Percentiles rank a stretch among this genome's conserved stretches.
Conservation (phyloP, 768 basidiomycete genomes). For the Trichaptum fuscoviolaceum region DNA sequence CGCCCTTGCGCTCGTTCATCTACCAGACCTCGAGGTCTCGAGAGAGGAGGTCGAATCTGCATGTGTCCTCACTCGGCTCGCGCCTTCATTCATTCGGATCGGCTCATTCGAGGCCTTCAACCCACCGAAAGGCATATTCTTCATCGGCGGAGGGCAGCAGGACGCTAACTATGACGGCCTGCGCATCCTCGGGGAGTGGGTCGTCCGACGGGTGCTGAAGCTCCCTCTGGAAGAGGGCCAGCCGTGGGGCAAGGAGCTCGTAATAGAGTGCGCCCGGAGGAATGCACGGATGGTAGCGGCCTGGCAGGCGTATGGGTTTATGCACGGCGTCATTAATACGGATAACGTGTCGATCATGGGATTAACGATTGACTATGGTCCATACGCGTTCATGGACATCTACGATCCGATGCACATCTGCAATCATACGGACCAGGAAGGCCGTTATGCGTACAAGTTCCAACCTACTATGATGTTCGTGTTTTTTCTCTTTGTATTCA, state of each 20-base stretch:
- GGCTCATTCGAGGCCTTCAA: conserved; percentile 87
- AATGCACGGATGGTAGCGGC: conserved; percentile 92
- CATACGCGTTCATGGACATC: conserved; percentile 94
- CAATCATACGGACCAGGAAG: conserved; percentile 79
- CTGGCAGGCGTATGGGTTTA: conserved; percentile 94
- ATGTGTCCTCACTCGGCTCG: conserved; percentile 72
- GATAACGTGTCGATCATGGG: conserved; percentile 51
- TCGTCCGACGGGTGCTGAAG: conserved; percentile 53
- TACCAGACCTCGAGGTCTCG: conserved; percentile 66
- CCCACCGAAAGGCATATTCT: conserved; percentile 55
- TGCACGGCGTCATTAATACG: conserved; percentile 97
- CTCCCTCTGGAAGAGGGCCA: conserved; percentile 34
- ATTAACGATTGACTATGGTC: conserved; percentile 56
- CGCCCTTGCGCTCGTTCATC: conserved; percentile 71
- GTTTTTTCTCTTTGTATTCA: conserved; percentile 4
- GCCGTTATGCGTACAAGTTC: conserved; percentile 73
- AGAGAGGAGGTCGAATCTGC: conserved; percentile 74
- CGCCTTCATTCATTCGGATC: conserved; percentile 88
- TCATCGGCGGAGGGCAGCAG: conserved; percentile 78
- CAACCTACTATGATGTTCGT: conserved; percentile 80
- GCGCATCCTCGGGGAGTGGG: conserved; percentile 72
- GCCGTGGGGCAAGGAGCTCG: conserved; percentile 66
- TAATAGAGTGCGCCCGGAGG: conserved; percentile 73
- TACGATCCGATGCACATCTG: conserved; percentile 84
- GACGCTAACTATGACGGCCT: conserved; percentile 70